phyloP scores from a whole-genome alignment of 257 asterid genomes.

The Solanum etuberosum region DNA sequence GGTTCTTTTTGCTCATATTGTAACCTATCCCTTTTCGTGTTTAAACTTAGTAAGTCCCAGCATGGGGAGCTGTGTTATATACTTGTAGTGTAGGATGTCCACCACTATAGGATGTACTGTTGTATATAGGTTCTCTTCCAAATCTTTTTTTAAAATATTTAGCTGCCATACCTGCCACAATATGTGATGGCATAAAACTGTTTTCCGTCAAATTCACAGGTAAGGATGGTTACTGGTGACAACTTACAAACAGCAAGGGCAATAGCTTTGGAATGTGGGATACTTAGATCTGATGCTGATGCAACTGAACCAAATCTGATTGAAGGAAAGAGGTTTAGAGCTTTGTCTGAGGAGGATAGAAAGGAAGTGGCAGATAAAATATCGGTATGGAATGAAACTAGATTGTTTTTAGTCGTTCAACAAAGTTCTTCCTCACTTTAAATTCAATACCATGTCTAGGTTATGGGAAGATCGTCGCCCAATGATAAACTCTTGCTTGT shows the following conservation, averaged over 20 bases:
- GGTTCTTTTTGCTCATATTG: not conserved
- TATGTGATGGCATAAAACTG: not conserved
- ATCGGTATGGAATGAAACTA: constrained; percentile 38
- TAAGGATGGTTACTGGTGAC: constrained; percentile 98
- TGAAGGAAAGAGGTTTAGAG: constrained; percentile 79
- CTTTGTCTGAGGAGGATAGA: constrained; percentile 47
- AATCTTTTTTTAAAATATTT: not conserved
- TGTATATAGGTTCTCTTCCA: not conserved
- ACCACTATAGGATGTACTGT: not conserved
- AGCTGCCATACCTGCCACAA: not conserved
- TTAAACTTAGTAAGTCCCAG: not conserved
- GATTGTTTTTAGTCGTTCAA: not conserved
- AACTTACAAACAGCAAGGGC: constrained; percentile 87
- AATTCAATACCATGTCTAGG: constrained; percentile 27
- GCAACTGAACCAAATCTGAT: constrained; percentile 77
- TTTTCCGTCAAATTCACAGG: constrained; percentile 24
- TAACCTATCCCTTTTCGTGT: not conserved
- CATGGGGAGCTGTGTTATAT: not conserved
- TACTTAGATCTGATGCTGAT: constrained; percentile 60
- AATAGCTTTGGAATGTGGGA: constrained; percentile 94
- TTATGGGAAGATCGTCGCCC: constrained; percentile 98
- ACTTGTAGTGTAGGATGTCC: not conserved
- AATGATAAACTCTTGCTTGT: constrained; percentile 91
- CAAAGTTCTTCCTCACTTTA: not conserved
- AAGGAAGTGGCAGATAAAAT: constrained; percentile 65